A percentile compares a stretch with the other conserved stretches of the same genome.
phyloP scores from a whole-genome alignment of 140 eudicot genomes.

The Oenanthe javanica region DNA sequence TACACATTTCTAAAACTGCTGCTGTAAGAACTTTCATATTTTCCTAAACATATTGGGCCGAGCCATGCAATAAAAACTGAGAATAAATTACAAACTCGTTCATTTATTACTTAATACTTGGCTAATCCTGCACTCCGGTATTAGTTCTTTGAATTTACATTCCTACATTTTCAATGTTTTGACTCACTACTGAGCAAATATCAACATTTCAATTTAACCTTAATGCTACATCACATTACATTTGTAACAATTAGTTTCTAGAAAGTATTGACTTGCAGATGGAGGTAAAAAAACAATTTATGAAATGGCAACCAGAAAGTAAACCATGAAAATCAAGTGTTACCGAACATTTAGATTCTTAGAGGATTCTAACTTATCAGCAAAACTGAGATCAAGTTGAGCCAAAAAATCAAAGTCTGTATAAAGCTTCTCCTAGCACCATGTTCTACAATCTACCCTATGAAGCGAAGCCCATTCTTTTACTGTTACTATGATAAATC shows the following conservation, averaged over 20 bases:
- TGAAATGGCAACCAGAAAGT: neutral
- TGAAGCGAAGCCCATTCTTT: too few species aligned
- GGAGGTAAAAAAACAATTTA: neutral
- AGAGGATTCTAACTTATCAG: neutral
- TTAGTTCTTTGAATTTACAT: neutral
- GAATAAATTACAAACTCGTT: too few species aligned
- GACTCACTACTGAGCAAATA: neutral
- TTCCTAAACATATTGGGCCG: neutral
- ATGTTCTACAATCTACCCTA: too few species aligned
- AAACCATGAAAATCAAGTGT: neutral
- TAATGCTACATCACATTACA: neutral
- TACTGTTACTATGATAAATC: neutral
- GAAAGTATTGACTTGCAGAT: neutral
- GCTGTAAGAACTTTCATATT: neutral
- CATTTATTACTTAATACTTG: too few species aligned
- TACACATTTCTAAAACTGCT: neutral
- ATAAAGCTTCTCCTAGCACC: neutral
- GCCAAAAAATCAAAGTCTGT: too few species aligned
- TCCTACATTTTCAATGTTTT: neutral
- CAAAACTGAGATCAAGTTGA: too few species aligned
- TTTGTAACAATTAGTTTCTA: neutral
- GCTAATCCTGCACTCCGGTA: neutral
- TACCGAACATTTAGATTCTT: neutral
- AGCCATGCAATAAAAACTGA: neutral
- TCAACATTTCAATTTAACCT: neutral